These are phyloP conservation scores for Dendrostoma leiphaemia DNA, from an alignment of 2,329 filamentous ascomycete genomes.

Conservation along the genomic window DNA sequence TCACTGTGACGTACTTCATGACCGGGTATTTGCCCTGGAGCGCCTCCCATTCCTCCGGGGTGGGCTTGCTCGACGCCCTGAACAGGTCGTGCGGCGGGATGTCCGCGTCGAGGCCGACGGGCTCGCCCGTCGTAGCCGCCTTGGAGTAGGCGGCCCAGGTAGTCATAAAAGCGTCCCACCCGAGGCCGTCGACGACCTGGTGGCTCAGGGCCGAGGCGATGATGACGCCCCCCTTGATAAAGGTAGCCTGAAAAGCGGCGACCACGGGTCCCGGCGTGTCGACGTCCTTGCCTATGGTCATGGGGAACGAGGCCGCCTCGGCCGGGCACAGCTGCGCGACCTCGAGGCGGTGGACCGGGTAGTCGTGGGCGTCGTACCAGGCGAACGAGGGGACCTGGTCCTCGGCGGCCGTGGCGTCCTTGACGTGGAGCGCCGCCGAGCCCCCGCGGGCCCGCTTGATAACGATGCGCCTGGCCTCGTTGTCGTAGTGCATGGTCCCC, in stretches of 20 bases:
- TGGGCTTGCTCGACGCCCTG: background rate
- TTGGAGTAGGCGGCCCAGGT: conserved; percentile 26
- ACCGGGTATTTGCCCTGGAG: conserved; percentile 7
- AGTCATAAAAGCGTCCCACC: conserved; percentile 26
- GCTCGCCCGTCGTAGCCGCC: conserved; percentile 18
- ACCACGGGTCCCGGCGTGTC: conserved; percentile 1
- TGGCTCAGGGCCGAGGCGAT: conserved; percentile 27
- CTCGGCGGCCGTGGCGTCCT: background rate
- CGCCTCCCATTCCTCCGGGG: background rate
- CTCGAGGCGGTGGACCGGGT: conserved; percentile 12
- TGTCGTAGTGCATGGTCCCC: conserved; percentile 8
- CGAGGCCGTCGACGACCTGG: conserved; percentile 23
- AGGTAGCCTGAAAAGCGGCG: conserved; percentile 25
- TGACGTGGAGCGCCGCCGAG: conserved; percentile 3
- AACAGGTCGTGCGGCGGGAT: background rate
- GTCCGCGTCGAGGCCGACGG: background rate
- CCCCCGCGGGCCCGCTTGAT: background rate
- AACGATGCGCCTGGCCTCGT: conserved; percentile 2
- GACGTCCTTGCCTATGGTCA: conserved; percentile 3
- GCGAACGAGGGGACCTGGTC: conserved; percentile 5
- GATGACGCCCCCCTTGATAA: conserved; percentile 28
- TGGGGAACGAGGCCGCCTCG: background rate
- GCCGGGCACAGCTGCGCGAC: conserved; percentile 6
- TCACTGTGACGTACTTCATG: too few species aligned
- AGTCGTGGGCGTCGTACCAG: conserved; percentile 8